Evolutionary conservation across 306 rosid genomes (phyloP).

Genomic region (Canavalia gladiata): DNA sequence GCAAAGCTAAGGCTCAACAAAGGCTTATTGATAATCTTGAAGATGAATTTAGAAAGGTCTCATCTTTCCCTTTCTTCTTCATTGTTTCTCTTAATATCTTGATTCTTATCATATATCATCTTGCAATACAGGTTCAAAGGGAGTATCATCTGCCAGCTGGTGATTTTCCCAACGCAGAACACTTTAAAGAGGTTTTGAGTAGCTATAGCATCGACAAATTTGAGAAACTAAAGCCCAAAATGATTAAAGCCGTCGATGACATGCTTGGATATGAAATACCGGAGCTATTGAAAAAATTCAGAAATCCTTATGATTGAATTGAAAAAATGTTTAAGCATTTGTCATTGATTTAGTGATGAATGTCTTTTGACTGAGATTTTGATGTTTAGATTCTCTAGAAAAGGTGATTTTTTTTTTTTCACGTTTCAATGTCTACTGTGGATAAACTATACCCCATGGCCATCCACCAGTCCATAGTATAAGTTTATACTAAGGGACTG

Average conservation of each 20-base stretch:
- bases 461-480: conserved; percentile 25
- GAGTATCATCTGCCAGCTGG: conserved; percentile 91
- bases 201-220: conserved; percentile 85
- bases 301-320: conserved; percentile 78
- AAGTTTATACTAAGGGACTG: not conserved
- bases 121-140: conserved; percentile 76
- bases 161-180: conserved; percentile 87
- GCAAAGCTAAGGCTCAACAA: conserved; percentile 92
- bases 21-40: conserved; percentile 80
- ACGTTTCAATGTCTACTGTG: not conserved
- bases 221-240: conserved; percentile 90
- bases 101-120: conserved; percentile 14
- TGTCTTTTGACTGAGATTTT: conserved; percentile 19
- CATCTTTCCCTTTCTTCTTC: not conserved
- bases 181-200: conserved; percentile 69
- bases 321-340: conserved; percentile 3
- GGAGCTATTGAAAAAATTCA: conserved; percentile 83
- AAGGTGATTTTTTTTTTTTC: not conserved
- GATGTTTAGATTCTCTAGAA: not conserved
- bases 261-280: conserved; percentile 97
- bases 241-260: conserved; percentile 91
- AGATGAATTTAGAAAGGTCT: conserved; percentile 87
- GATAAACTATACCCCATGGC: not conserved
- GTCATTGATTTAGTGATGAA: conserved; percentile 18
- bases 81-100: not conserved